phyloP scores from a whole-genome alignment of 805 yeast species.

The Wickerhamomyces bovis region DNA sequence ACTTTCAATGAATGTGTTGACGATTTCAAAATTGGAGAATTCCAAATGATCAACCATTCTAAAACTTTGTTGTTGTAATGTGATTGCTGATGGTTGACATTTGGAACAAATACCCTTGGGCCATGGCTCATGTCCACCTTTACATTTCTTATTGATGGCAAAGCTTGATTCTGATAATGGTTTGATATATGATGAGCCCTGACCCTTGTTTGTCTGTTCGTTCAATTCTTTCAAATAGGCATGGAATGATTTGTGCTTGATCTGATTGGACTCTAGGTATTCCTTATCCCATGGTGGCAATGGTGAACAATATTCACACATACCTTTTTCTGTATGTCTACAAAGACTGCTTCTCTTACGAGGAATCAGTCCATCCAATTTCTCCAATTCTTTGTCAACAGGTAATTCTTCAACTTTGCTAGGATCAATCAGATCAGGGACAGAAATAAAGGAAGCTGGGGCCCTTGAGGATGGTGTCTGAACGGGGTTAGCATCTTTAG shows the following conservation, averaged over 20 bases:
- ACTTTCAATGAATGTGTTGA: constrained; percentile 79
- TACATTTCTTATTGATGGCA: constrained; percentile 58
- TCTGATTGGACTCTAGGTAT: constrained; percentile 66
- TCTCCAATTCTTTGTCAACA: constrained; percentile 63
- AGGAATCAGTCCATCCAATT: constrained; percentile 63
- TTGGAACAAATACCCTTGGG: constrained; percentile 92
- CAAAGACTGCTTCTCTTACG: constrained; percentile 62
- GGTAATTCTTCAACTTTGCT: constrained; percentile 44
- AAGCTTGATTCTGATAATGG: constrained; percentile 73
- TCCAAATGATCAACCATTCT: constrained; percentile 98
- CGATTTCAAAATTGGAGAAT: constrained; percentile 64
- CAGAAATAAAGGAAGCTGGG: constrained; percentile 1
- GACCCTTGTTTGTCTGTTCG: constrained; percentile 51
- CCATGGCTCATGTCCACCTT: constrained; percentile 86
- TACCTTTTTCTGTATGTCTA: constrained; percentile 86
- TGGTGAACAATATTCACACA: constrained; percentile 97
- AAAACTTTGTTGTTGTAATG: constrained; percentile 81
- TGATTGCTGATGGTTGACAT: constrained; percentile 94
- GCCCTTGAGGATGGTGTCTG: background rate
- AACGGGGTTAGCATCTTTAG: background rate
- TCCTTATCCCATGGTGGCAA: constrained; percentile 89
- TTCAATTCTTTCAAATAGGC: constrained; percentile 72
- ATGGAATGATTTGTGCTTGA: constrained; percentile 86
- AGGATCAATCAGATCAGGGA: constrained; percentile 7
- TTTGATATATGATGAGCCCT: constrained; percentile 64